Percentiles rank a stretch among this genome's conserved stretches.
Conservation (phyloP, 345 rosid genomes). For the Eucalyptus polybractea region DNA sequence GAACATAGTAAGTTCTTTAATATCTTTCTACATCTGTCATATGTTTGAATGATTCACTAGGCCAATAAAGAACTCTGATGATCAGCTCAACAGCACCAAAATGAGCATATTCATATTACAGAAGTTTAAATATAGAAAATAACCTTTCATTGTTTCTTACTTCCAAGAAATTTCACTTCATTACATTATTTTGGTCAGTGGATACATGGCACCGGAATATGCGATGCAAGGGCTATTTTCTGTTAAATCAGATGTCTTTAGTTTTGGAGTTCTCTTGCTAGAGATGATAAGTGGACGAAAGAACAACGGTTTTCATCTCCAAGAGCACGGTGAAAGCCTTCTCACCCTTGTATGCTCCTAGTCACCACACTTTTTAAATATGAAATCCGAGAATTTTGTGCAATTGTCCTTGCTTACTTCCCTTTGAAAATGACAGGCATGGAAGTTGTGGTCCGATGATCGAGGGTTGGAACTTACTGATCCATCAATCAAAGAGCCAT, state of each 20-base stretch:
- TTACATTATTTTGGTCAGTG: not conserved
- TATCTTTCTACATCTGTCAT: too few relatives aligned
- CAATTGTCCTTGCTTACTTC: too few relatives aligned
- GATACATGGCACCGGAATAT: slow-evolving; percentile 30
- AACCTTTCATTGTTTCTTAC: not conserved
- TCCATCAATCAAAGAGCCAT: not conserved
- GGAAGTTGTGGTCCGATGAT: not conserved
- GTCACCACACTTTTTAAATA: too few relatives aligned
- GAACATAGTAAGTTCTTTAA: too few relatives aligned
- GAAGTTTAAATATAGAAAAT: too few relatives aligned
- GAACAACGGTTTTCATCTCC: not conserved
- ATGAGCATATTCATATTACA: too few relatives aligned
- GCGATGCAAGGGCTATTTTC: slow-evolving; percentile 18
- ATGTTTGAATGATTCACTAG: too few relatives aligned
- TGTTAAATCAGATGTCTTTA: slow-evolving; percentile 10
- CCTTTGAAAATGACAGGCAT: too few relatives aligned
- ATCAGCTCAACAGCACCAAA: too few relatives aligned
- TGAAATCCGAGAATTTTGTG: too few relatives aligned
- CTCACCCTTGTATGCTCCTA: too few relatives aligned
- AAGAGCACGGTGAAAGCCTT: not conserved
- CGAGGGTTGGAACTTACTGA: not conserved
- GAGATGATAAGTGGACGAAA: not conserved
- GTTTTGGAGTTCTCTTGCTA: not conserved
- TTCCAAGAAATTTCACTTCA: not conserved
- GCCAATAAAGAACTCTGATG: too few relatives aligned